Base-by-base conservation (phyloP, 331 rosid species). In the Malus hybrid region DNA sequence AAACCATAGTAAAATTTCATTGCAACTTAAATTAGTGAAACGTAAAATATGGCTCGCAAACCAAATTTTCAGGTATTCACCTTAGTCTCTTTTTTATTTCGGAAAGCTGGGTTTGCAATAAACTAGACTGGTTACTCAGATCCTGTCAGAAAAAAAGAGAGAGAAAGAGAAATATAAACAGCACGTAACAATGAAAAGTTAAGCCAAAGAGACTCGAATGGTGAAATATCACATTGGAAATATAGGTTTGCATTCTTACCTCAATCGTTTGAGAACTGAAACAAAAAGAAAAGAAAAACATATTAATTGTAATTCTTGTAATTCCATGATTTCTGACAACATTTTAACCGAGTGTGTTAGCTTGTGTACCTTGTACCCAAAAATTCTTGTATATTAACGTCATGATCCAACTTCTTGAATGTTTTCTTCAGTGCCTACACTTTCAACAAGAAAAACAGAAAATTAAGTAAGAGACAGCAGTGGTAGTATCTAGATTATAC, bases 341-440 rank as follows among this genome's bases (percentile, higher is more conserved):
- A 75, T 19, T 16, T 66, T n/a, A 73, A 79, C 71, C 52, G 10
- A 71, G 50, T 70, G 56, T 22, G 70, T 6, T 61, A 57, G 76
- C 30, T n/a, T 1, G 9, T 71, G 44, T 84, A 86, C 97, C 93
- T 86, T 71, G 93, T 84, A 28, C 93, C 91, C 69, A 87, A 78
- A 75, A 84, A 87, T 22, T 90, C 96, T 78, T 88, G 91, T 72
- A 89, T 75, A 76, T 84, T 87, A 44, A 92, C 90, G 44, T 92
- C 96, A 77, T 92, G 97, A 66, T 87, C 96, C 79, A 93, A 66
- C 87, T 90, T 90, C 88, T 81, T 89, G 39, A 93, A 93, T 32
- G 98, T 89, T 81, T 93, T 93, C 84, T 84, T 86, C 73, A 93
- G 85, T 63, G 85, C 93, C 96, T 93, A 84, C 73, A 86, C 71